Conservation (phyloP, 805 yeast genomes). For the Kregervanrija fluxuum region DNA sequence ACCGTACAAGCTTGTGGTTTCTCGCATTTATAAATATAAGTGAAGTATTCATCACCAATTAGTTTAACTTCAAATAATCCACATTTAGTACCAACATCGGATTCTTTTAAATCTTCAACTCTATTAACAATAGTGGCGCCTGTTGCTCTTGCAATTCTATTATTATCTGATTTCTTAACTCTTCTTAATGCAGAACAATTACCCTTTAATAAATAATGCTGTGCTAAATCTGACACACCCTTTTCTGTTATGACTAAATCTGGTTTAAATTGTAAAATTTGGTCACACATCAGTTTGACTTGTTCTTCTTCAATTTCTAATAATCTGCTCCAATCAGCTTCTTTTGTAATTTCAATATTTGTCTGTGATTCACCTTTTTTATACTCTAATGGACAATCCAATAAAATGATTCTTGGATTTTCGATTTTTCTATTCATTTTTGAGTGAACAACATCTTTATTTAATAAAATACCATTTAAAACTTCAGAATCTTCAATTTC, state of each 20-base stretch:
- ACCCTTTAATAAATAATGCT: slow-evolving; percentile 89
- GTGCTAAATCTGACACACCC: slow-evolving; percentile 97
- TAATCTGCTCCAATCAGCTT: slow-evolving; percentile 92
- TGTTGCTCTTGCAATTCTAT: slow-evolving; percentile 93
- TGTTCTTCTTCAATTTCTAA: slow-evolving; percentile 98
- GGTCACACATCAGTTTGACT: slow-evolving; percentile 79
- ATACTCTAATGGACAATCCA: slow-evolving; percentile 96
- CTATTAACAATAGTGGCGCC: slow-evolving; percentile 97
- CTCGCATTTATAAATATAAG: slow-evolving; percentile 72
- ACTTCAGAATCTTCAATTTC: slow-evolving; percentile 87
- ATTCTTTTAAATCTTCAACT: slow-evolving; percentile 86
- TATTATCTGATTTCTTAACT: slow-evolving; percentile 91
- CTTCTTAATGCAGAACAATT: slow-evolving; percentile 91
- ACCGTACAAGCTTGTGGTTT: slow-evolving; percentile 93
- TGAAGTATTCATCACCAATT: slow-evolving; percentile 95
- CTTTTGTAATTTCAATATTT: slow-evolving; percentile 92
- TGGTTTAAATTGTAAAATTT: slow-evolving; percentile 77
- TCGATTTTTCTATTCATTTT: slow-evolving; percentile 88
- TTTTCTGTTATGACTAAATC: slow-evolving; percentile 95
- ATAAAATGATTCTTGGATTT: slow-evolving; percentile 80
- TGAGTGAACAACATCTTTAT: slow-evolving; percentile 98
- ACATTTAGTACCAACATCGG: slow-evolving; percentile 84
- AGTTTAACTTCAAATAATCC: slow-evolving; percentile 88
- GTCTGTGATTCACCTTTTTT: slow-evolving; percentile 99
- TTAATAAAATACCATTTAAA: slow-evolving; percentile 84